A percentile compares a stretch with the other conserved stretches of the same genome.
These are phyloP conservation scores for Yamagishiella unicocca DNA, from an alignment of 139 green algal species.

Conservation along the genomic window DNA sequence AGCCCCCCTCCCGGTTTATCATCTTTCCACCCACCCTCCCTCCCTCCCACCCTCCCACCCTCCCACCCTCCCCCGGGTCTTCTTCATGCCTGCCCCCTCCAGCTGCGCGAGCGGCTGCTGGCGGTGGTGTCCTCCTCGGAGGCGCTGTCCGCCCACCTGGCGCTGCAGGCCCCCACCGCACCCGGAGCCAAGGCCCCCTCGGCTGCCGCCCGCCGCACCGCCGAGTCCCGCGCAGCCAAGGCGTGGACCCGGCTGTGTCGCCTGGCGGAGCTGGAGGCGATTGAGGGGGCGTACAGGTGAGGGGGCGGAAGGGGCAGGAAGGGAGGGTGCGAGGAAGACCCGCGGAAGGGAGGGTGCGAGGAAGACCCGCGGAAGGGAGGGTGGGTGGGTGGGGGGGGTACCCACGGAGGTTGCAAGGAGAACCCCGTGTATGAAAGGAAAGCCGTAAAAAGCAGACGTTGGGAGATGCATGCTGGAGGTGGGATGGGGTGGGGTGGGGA, in stretches of 20 bases:
- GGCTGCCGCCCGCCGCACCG: conserved; percentile 32
- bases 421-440: too few relatives aligned
- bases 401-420: too few relatives aligned
- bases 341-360: too few relatives aligned
- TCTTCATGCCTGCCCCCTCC: too few relatives aligned
- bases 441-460: too few relatives aligned
- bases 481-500: not conserved
- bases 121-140: conserved; percentile 40
- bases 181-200: conserved; percentile 45
- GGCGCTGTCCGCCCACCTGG: conserved; percentile 38
- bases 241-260: conserved; percentile 60
- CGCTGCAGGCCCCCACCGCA: not conserved
- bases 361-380: too few relatives aligned
- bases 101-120: conserved; percentile 66
- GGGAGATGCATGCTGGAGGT: too few relatives aligned
- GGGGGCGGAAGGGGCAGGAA: not conserved
- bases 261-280: conserved; percentile 39
- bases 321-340: too few relatives aligned
- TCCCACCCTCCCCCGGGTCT: too few relatives aligned
- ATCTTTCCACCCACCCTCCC: not conserved
- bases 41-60: too few relatives aligned
- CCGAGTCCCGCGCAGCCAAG: conserved; percentile 57
- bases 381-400: too few relatives aligned
- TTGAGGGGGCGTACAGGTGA: conserved; percentile 20
- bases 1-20: too few relatives aligned